Evolutionary conservation across 208 protist species (phyloP).

Genomic region (Trypanosoma melophagium): DNA sequence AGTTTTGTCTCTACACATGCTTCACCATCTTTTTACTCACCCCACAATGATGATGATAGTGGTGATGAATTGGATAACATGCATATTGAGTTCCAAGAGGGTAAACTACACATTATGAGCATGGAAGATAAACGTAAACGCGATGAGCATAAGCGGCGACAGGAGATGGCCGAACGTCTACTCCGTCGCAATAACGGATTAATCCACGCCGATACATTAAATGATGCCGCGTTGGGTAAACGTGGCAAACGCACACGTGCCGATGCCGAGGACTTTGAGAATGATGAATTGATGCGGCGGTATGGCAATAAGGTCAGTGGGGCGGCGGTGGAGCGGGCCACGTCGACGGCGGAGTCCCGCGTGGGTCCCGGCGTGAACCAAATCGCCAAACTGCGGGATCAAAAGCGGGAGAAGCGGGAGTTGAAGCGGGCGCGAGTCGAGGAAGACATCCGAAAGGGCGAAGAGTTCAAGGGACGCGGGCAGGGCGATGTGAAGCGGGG

Average conservation of each 20-base stretch:
- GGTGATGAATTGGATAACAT: constrained; percentile 68
- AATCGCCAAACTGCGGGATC: constrained; percentile 59
- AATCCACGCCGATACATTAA: constrained; percentile 48
- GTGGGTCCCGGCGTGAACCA: constrained; percentile 46
- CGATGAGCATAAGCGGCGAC: constrained; percentile 46
- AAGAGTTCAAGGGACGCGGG: constrained; percentile 79
- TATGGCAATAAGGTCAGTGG: constrained; percentile 64
- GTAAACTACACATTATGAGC: constrained; percentile 82
- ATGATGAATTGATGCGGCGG: constrained; percentile 75
- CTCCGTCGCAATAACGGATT: constrained; percentile 51
- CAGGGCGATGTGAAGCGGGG: constrained; percentile 85
- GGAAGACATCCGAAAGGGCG: constrained; percentile 84
- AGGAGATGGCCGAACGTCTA: constrained; percentile 69
- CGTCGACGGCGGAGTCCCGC: constrained; percentile 27
- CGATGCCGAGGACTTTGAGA: constrained; percentile 75
- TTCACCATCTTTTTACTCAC: constrained; percentile 25
- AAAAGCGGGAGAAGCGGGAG: constrained; percentile 60
- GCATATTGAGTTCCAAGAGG: constrained; percentile 82
- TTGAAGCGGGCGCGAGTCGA: constrained; percentile 80
- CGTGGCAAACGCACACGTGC: constrained; percentile 65
- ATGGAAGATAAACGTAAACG: constrained; percentile 64
- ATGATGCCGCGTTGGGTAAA: constrained; percentile 36
- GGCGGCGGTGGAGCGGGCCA: constrained; percentile 40
- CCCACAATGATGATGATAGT: constrained; percentile 33
- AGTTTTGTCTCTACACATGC: constrained; percentile 68